Evolutionary conservation across 2,329 filamentous ascomycete genomes (phyloP), one percentile per base, ranked within the genome.

Genomic region (Sphaerostilbella broomeana): DNA sequence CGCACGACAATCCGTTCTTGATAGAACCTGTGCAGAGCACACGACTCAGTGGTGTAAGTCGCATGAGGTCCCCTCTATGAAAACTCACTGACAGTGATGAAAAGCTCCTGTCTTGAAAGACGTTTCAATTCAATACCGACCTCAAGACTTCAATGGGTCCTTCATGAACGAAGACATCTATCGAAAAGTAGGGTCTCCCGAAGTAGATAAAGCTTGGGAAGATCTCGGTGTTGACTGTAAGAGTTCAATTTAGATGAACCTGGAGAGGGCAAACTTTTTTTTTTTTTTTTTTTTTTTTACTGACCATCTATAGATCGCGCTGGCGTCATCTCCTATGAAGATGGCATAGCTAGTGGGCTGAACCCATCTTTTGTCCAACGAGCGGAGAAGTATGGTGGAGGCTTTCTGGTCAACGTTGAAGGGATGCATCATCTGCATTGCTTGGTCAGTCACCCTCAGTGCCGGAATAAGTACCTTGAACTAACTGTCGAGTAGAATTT

Each of bases 371-470:
- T 79, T 43, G 75, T 80, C 6, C 72, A 75, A 47, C 64, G 78
- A 13, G 65, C 61, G 6, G 56, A 65, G 4, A 65, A 72, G 36
- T 71, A 80, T 47, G 77, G 77, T 0, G 74, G 75, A 18, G 76
- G 76, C 0, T 80, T 68, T 53, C 59, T 72, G 3, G 73, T 72
- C n/a, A 75, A 76, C 27, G 65, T 77, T 2, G 72, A 76, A 51
- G 72, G 71, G 6, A 57, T 75, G 54, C 71, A 76, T 49, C 72
- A 76, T 44, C 51, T 77, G 11, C 73, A 80, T 52, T 81, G 77
- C 46, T 50, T 81, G 51, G 72, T 74, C 57, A 44, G 51, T 17
- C 4, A 12, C 15, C 5, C 4, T 2, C 7, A 12, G 12, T 7
- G 22, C 22, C 12, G 11, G 12, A 4, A 6, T 9, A 15, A 0